These are phyloP conservation scores for Penicillium sp. DNA, from an alignment of 2,329 filamentous ascomycete genomes.

Conservation along the genomic window DNA sequence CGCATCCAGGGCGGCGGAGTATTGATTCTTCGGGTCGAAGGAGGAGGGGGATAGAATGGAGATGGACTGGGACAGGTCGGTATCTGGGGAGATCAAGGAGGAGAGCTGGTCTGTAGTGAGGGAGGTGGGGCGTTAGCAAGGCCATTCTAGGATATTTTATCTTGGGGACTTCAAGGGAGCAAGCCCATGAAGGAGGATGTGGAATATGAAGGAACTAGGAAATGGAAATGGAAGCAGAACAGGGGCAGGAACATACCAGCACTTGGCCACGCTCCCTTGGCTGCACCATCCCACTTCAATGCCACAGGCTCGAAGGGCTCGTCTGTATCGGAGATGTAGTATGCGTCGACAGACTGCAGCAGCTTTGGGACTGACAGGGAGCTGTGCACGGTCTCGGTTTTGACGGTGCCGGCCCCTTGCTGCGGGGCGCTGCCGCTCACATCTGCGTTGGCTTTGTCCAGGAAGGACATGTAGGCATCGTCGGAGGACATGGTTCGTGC, in stretches of 20 bases:
- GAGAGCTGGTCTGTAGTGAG: conserved; percentile 62
- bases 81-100: conserved; percentile 52
- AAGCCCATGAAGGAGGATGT: background rate
- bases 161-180: background rate
- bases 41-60: conserved; percentile 64
- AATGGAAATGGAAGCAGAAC: background rate
- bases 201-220: background rate
- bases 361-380: conserved; percentile 59
- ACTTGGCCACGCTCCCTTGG: conserved; percentile 33
- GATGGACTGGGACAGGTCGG: conserved; percentile 41
- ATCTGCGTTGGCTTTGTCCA: conserved; percentile 82
- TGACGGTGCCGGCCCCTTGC: conserved; percentile 20
- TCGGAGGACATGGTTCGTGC: conserved; percentile 56
- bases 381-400: conserved; percentile 40
- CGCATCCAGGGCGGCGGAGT: conserved; percentile 51
- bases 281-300: conserved; percentile 53
- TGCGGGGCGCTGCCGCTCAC: conserved; percentile 32
- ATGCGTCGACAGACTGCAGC: conserved; percentile 57
- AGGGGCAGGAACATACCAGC: conserved; percentile 24
- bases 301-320: conserved; percentile 79
- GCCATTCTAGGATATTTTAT: background rate
- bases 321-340: conserved; percentile 79
- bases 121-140: conserved; percentile 7
- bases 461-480: conserved; percentile 77
- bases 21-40: conserved; percentile 72